Base-by-base conservation (phyloP, 495 filamentous ascomycete genomes). In the Aspergillus avenaceus region DNA sequence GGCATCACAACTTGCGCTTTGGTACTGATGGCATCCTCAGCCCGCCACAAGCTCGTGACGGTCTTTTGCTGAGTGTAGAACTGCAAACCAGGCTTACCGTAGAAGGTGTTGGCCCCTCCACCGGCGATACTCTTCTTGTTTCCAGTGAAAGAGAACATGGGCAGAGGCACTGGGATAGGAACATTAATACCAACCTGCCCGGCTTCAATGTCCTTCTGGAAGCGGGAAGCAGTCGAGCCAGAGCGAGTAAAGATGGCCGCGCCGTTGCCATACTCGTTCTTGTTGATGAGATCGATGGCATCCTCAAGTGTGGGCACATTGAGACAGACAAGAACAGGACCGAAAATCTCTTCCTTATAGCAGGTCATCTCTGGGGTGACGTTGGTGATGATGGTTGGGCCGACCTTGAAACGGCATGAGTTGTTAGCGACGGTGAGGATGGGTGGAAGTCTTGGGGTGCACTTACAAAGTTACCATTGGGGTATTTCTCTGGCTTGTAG, bases 41-140 rank as follows among this genome's bases (percentile, higher is more conserved):
- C 80, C 49, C 80, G 81, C 93, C 95, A 97, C 58, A 92, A 65
- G 59, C 90, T 88, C 53, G 93, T 98, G 44, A 98, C 92, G 18
- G 93, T 98, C 85, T 98, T 97, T 60, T 85, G 78, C 77, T 97
- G 93, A 12, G 93, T 98, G 63, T 95, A 98, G 66, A 98, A 98
- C 49, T 86, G 83, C 58, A 98, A 58, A 4, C 92, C 93, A 13
- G 90, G 86, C 69, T 90, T 87, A 45, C 93, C 93, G 61, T 98
- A 98, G 63, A 98, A 98, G 8, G 89, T 92, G 71, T 84, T 96
- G 31, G 88, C 91, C 48, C 93, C 92, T 19, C 91, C 90, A 31
- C 93, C 93, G 0, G 93, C 93, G 41, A 98, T 79, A 64, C 86
- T 91, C 77, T 86, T 90, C 84, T 98, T 98, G 72, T 97, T 98